Evolutionary conservation across 768 basidiomycete genomes (phyloP).

Genomic region (Podaxis sp.): DNA sequence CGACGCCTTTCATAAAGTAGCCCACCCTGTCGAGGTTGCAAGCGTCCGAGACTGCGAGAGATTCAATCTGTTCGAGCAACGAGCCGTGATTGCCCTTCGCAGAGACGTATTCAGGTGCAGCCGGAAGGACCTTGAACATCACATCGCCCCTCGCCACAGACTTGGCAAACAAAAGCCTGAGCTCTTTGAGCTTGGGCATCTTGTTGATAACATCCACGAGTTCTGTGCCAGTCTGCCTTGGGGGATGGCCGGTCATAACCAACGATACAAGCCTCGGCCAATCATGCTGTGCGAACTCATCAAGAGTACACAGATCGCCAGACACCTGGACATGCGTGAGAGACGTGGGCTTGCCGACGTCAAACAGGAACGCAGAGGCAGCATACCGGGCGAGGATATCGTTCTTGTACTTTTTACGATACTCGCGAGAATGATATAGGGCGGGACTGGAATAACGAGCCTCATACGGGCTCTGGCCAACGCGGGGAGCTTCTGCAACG

Average conservation of each 20-base stretch:
- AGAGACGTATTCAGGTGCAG: slow-evolving; percentile 15
- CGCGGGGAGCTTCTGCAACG: slow-evolving; percentile 39
- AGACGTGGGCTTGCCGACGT: slow-evolving; percentile 28
- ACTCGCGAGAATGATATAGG: slow-evolving; percentile 36
- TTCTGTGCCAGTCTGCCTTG: slow-evolving; percentile 26
- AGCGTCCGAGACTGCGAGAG: slow-evolving; percentile 38
- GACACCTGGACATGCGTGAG: slow-evolving; percentile 40
- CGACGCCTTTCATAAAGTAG: slow-evolving; percentile 29
- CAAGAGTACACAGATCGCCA: slow-evolving; percentile 33
- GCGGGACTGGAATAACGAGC: slow-evolving; percentile 32
- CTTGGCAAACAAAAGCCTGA: slow-evolving; percentile 35
- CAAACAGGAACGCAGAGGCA: slow-evolving; percentile 30
- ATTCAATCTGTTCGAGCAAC: slow-evolving; percentile 30
- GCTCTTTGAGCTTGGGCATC: slow-evolving; percentile 34
- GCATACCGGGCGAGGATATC: slow-evolving; percentile 32
- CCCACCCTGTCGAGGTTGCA: slow-evolving; percentile 32
- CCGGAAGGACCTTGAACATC: slow-evolving; percentile 26
- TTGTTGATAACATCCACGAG: slow-evolving; percentile 32
- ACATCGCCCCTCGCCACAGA: slow-evolving; percentile 23
- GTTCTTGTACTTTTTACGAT: slow-evolving; percentile 37
- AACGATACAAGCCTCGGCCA: slow-evolving; percentile 39
- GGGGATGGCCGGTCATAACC: slow-evolving; percentile 39
- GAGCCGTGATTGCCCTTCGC: slow-evolving; percentile 22
- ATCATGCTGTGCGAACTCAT: slow-evolving; percentile 28
- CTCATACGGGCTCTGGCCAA: slow-evolving; percentile 42